phyloP scores from a whole-genome alignment of 2,329 filamentous ascomycete genomes.

The Dactylonectria estremocensis region DNA sequence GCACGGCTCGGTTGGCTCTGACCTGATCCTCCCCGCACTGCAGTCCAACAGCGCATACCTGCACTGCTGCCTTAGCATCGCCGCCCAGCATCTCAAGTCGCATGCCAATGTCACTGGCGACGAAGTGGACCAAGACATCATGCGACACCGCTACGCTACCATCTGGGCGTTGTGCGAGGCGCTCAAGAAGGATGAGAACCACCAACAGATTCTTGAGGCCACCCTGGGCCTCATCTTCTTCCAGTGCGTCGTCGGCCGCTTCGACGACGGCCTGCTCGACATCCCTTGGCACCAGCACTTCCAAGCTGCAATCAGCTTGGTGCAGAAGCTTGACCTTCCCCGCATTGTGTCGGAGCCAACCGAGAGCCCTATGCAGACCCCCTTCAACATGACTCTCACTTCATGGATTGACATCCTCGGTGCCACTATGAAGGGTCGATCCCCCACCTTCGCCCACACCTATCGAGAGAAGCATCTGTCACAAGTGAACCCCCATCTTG shows the following conservation, averaged over 20 bases:
- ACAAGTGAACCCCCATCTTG: constrained; percentile 71
- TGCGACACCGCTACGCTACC: constrained; percentile 91
- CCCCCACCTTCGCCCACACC: constrained; percentile 92
- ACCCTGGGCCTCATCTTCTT: constrained; percentile 97
- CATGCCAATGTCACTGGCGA: constrained; percentile 73
- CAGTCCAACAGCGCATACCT: constrained; percentile 94
- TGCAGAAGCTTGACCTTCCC: constrained; percentile 87
- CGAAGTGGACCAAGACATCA: constrained; percentile 90
- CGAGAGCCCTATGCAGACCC: constrained; percentile 70
- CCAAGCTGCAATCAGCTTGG: constrained; percentile 87
- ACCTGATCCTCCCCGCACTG: constrained; percentile 88
- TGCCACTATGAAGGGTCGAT: constrained; percentile 89
- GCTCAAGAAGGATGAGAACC: constrained; percentile 84
- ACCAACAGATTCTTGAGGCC: constrained; percentile 91
- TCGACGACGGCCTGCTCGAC: constrained; percentile 87
- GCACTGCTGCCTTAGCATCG: constrained; percentile 94
- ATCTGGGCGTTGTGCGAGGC: constrained; percentile 89
- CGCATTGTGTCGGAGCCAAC: constrained; percentile 74
- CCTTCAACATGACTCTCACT: constrained; percentile 96
- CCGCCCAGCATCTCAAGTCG: constrained; percentile 92
- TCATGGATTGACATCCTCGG: constrained; percentile 98
- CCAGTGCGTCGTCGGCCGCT: constrained; percentile 90
- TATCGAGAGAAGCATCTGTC: constrained; percentile 95
- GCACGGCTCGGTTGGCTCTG: constrained; percentile 83
- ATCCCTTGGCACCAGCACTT: constrained; percentile 99